Evolutionary conservation across 2,329 filamentous ascomycete species (phyloP), one percentile per base, ranked within the genome.

Genomic region (Diaporthe vaccinii): DNA sequence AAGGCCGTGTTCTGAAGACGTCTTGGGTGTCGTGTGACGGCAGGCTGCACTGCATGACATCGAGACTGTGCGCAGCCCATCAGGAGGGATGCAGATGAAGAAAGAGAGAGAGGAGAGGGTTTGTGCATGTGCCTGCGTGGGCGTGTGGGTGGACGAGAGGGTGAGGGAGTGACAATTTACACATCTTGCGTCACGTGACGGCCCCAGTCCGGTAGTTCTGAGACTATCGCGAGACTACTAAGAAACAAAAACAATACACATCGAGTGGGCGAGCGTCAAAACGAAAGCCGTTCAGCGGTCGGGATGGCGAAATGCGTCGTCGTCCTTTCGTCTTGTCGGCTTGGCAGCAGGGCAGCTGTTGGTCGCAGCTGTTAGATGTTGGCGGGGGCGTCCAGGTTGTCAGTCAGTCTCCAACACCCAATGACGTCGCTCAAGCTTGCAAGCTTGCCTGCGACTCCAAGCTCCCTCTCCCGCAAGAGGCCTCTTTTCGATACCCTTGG

Each of bases 381-480:
- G 65, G 65, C 65, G 46, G 65, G 65, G 65, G 49, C 46, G 62
- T 31, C 62, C 62, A 68, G 62, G 8, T 51, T 53, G 62, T n/a
- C 25, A 31, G 62, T 39, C 10, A 36, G 62, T 68, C 65, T 36
- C 22, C 58, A 73, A 55, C 31, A 41, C 39, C 65, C 73, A 75
- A 75, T 75, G 73, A 72, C 73, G 73, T 75, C 58, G 73, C 73
- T 71, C 55, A 53, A 46, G 65, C 53, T 61, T 51, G 65, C 53
- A 59, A 59, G 72, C 49, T 68, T 58, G 39, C 39, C 58, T 49
- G 61, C 61, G 39, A 46, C 59, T 41, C 70, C 25, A 58, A 34
- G 34, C 39, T 74, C 31, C 44, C 53, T 22, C 36, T 15, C 28
- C 55, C 55, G 31, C 65, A 74, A 58, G 57, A 46, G 58, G 55